Percentiles rank a stretch among this genome's conserved stretches.
phyloP scores from a whole-genome alignment of 768 basidiomycete species.

The Bullera alba region DNA sequence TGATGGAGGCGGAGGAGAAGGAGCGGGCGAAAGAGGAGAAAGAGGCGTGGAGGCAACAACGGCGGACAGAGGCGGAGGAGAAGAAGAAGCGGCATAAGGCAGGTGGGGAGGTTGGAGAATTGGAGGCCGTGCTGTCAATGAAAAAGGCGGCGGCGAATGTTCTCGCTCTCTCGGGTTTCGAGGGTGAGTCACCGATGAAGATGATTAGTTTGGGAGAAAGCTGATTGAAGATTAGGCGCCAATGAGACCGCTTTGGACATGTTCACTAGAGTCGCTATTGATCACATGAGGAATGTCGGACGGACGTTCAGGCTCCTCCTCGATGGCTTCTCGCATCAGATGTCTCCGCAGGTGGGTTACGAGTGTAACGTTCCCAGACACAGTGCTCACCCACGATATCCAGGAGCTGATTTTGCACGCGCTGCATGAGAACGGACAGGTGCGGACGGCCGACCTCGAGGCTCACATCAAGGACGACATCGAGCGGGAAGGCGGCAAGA shows the following conservation, averaged over 20 bases:
- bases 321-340: constrained; percentile 70
- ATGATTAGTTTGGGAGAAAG: not conserved
- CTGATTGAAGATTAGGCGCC: constrained; percentile 52
- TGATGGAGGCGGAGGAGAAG: constrained; percentile 57
- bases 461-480: constrained; percentile 84
- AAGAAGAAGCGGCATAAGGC: constrained; percentile 14
- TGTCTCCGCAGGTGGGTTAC: constrained; percentile 69
- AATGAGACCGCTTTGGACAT: constrained; percentile 72
- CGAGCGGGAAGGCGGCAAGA: constrained; percentile 66
- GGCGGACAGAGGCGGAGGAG: constrained; percentile 19
- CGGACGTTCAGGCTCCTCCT: constrained; percentile 71
- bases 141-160: constrained; percentile 46
- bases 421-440: constrained; percentile 78
- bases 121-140: constrained; percentile 27
- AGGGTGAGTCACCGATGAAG: constrained; percentile 55
- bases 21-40: constrained; percentile 56
- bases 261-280: constrained; percentile 65
- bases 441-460: constrained; percentile 70
- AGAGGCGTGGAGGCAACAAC: constrained; percentile 10
- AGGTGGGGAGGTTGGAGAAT: constrained; percentile 33
- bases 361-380: not conserved
- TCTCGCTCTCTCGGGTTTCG: constrained; percentile 84
- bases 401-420: constrained; percentile 91
- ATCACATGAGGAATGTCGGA: constrained; percentile 79
- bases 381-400: not conserved